Base-by-base conservation (phyloP, 441 rosid species). In the Capsella rubella region DNA sequence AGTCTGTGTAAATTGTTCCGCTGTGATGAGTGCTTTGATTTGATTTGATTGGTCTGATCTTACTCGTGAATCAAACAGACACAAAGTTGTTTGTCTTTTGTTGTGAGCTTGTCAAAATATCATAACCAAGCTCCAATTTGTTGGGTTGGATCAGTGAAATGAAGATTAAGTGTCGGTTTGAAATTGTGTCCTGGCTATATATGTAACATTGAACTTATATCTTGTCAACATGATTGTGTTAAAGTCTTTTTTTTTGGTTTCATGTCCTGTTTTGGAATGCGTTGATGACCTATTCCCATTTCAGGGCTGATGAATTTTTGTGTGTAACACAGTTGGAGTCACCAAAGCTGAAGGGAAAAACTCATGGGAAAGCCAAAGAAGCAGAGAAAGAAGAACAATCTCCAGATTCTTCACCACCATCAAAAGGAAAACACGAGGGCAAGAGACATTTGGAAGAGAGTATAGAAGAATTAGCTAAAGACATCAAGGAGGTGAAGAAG, bases 401-500 rank as follows among this genome's bases (percentile, higher is more conserved):
- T 31, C 8, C 54, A 40, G 59, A 56, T 6, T 50, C 56, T 29
- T 40, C 73, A 18, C 18, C 64, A 18, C 18, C 64, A 18, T 43
- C 74, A 3, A 34, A 67, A 37, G 84, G 57, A 21, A 47, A 71
- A 56, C 40, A 3, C 27, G 65, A 77, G 28, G 3, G 25, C 0
- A 1, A 56, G 40, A 73, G 21, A n/a, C 31, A 34, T 4, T 31
- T 76, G 76, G 82, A 70, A 64, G 69, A 64, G 25, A 69, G 34
- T 4, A 51, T 67, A 9, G 90, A 87, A 60, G 92, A 87, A 70
- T 70, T 90, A 32, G 73, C 80, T 16, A 86, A 89, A 54, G 95
- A 87, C 82, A 82, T 93, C 27, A 81, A 71, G 67, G 39, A 82
- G 8, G 75, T 93, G 62, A 87, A 82, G 90, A 81, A 69, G 81